Evolutionary conservation across 164 flowering plant species (phyloP), one percentile per base, ranked within the genome.

Genomic region (Sedum album): DNA sequence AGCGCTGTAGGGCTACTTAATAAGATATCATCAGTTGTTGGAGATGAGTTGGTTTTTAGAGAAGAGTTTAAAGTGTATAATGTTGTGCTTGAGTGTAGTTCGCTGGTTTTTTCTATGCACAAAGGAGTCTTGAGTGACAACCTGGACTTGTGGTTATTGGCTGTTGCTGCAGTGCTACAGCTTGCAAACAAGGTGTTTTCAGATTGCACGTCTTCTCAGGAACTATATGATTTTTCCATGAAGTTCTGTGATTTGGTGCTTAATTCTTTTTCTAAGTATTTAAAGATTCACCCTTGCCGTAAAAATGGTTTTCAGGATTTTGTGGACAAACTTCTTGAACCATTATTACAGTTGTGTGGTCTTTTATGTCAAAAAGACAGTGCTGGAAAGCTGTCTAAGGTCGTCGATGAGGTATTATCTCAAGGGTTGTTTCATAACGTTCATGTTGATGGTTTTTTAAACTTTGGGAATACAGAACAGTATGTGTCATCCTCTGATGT

Each of bases 401-500:
- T 77, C 30, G 78, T 79, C 60, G 83, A 85, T 76, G 95, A 87
- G 65, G 81, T 89, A 68, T 67, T 94, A 55, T 86, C 82, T 31
- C 73, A 80, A 68, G 96, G 91, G 35, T 68, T 94, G 64, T 94
- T 88, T 77, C 97, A 94, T 77, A 75, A 90, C 0, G 70, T 75
- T 31, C 96, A 94, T 68, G 68, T 89, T 72, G 95, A 87, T 79
- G 98, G 91, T 23, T 91, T 88, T 74, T 69, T 93, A 38, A 77
- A 74, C 74, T 73, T 84, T 66, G 79, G 72, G 23, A 70, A 78
- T 67, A 60, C 76, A 55, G 82, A 74, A 13, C 85, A 77, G 76
- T 82, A 82, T 68, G 73, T 33, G 18, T 61, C 53, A 26, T 68
- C 75, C 25, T 36, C 62, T 55, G 84, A 80, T 72, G 77, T 48